Evolutionary conservation across 2,329 filamentous ascomycete genomes (phyloP).

Genomic region (Phialophora verrucosa): DNA sequence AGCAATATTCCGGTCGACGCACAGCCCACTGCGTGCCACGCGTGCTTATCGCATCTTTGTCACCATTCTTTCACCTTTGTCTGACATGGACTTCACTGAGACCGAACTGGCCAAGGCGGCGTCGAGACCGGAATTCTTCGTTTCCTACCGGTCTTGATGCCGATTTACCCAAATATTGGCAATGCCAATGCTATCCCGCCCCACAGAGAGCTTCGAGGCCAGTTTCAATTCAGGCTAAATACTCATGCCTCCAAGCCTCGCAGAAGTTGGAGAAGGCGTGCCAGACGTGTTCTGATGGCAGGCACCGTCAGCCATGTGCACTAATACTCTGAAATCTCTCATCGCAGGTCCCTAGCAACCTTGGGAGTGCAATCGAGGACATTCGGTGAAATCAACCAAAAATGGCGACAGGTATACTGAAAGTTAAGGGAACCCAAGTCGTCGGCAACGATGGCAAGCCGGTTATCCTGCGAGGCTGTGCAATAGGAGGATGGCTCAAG

Average conservation of each 20-base stretch:
- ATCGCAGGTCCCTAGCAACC: background rate
- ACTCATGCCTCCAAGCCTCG: constrained; percentile 4
- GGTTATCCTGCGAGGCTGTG: constrained; percentile 57
- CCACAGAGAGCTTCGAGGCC: background rate
- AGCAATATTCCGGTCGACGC: background rate
- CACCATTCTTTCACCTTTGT: background rate
- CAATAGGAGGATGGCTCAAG: constrained; percentile 50
- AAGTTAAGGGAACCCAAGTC: constrained; percentile 52
- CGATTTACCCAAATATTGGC: constrained; percentile 3
- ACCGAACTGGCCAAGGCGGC: background rate
- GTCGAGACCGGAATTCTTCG: background rate
- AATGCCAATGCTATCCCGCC: background rate
- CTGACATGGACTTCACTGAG: background rate
- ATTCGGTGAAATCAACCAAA: background rate
- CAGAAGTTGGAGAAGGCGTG: constrained; percentile 6
- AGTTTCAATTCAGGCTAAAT: constrained; percentile 7
- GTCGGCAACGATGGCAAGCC: constrained; percentile 53
- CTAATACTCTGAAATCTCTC: background rate
- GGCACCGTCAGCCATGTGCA: background rate
- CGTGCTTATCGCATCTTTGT: background rate
- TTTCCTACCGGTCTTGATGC: background rate
- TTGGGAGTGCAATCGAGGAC: background rate
- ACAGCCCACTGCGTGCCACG: background rate
- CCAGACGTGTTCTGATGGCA: background rate
- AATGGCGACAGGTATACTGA: constrained; percentile 45